These are phyloP conservation scores for Aspergillus ibericus DNA, from an alignment of 2,329 filamentous ascomycete species.

Conservation along the genomic window DNA sequence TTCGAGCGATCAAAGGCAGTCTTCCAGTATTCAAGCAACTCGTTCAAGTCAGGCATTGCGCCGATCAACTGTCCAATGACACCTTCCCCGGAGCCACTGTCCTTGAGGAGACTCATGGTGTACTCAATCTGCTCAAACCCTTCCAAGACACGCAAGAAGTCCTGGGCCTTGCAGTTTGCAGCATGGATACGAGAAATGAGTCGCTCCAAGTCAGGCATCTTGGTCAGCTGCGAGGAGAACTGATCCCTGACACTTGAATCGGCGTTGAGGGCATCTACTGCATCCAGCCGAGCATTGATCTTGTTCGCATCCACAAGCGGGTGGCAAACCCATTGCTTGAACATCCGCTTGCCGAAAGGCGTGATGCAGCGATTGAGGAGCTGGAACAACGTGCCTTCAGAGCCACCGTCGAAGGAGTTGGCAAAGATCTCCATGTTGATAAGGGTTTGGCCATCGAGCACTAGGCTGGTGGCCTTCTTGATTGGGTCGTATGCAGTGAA, in stretches of 20 bases:
- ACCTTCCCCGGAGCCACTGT: constrained; percentile 74
- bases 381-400: constrained; percentile 83
- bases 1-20: constrained; percentile 82
- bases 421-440: constrained; percentile 98
- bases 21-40: constrained; percentile 80
- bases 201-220: constrained; percentile 90
- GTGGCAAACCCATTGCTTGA: constrained; percentile 97
- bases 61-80: constrained; percentile 80
- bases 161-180: constrained; percentile 81
- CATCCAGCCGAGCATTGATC: constrained; percentile 92
- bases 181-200: constrained; percentile 94
- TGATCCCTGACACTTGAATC: constrained; percentile 78
- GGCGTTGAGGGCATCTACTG: constrained; percentile 87
- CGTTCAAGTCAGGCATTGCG: constrained; percentile 79
- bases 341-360: constrained; percentile 92
- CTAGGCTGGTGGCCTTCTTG: constrained; percentile 80
- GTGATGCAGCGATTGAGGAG: constrained; percentile 94
- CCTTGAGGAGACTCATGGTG: constrained; percentile 75
- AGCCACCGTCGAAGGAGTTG: constrained; percentile 83
- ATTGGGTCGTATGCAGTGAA: constrained; percentile 93
- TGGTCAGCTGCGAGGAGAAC: constrained; percentile 83
- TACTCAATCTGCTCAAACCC: constrained; percentile 98
- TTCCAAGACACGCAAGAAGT: constrained; percentile 90
- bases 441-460: constrained; percentile 91
- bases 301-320: constrained; percentile 81